These are phyloP conservation scores for Macadamia integrifolia DNA, from an alignment of 164 flowering plant species.

Conservation along the genomic window DNA sequence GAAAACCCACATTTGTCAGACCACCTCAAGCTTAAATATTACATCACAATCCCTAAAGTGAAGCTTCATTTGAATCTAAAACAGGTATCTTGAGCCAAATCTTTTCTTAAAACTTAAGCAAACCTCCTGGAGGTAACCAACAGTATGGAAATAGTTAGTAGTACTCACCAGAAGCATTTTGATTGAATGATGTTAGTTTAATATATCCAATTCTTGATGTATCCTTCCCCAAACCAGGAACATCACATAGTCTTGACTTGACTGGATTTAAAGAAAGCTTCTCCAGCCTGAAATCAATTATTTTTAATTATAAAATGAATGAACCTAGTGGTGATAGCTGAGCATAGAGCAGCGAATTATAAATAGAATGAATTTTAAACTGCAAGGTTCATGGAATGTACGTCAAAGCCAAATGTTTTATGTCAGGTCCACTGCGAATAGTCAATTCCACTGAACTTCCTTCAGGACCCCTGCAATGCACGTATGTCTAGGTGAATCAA, in stretches of 20 bases:
- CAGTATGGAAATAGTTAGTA: constrained; percentile 9
- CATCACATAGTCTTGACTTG: constrained; percentile 70
- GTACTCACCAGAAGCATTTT: constrained; percentile 79
- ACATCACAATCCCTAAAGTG: too few relatives aligned
- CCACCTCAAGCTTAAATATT: too few relatives aligned
- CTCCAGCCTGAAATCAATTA: constrained; percentile 59
- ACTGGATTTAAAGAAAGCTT: constrained; percentile 83
- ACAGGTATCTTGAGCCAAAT: too few relatives aligned
- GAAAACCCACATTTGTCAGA: too few relatives aligned
- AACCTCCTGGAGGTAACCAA: not conserved
- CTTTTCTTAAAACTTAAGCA: not conserved
- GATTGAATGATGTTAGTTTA: constrained; percentile 81
- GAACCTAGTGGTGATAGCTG: not conserved
- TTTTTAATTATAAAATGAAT: not conserved
- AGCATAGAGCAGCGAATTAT: not conserved
- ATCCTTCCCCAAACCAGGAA: constrained; percentile 56
- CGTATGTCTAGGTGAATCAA: constrained; percentile 8
- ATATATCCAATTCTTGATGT: constrained; percentile 79
- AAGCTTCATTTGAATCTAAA: too few relatives aligned
- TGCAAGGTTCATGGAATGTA: constrained; percentile 27
- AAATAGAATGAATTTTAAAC: not conserved
- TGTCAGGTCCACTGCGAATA: constrained; percentile 60
- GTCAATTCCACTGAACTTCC: constrained; percentile 74
- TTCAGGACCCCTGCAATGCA: constrained; percentile 78
- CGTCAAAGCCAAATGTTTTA: constrained; percentile 57